Evolutionary conservation across 164 flowering plant species (phyloP).

Genomic region (Sextonia rubra): DNA sequence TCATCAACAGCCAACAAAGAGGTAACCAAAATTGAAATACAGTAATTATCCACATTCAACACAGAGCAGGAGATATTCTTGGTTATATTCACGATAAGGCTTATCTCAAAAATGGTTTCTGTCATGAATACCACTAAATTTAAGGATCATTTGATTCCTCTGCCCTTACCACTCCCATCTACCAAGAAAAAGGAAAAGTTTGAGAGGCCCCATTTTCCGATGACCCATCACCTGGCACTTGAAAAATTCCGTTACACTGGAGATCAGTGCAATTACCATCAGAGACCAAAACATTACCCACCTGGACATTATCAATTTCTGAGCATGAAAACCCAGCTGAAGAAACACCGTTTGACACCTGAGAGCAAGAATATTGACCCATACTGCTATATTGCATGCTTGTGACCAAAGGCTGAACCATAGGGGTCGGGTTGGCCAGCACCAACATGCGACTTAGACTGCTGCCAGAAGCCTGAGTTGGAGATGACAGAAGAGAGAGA

Average conservation of each 20-base stretch:
- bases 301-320: slow-evolving; percentile 25
- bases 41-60: no score
- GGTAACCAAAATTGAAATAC: no score
- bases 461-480: slow-evolving; percentile 33
- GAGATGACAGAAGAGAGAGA: slow-evolving; percentile 94
- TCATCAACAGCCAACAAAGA: background rate
- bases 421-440: slow-evolving; percentile 27
- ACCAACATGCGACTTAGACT: slow-evolving; percentile 30
- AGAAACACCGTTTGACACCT: slow-evolving; percentile 3
- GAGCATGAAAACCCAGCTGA: slow-evolving; percentile 10
- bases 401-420: slow-evolving; percentile 29
- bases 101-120: no score
- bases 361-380: slow-evolving; percentile 14
- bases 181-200: slow-evolving; percentile 28
- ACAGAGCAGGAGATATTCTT: no score
- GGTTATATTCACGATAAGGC: no score
- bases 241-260: background rate
- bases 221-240: slow-evolving; percentile 17
- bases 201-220: slow-evolving; percentile 30
- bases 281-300: slow-evolving; percentile 29
- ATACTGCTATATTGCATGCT: slow-evolving; percentile 20
- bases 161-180: no score
- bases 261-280: background rate
- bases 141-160: no score
- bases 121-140: no score